Percentiles rank a stretch among this genome's conserved stretches.
phyloP scores from a whole-genome alignment of 2,329 filamentous ascomycete species.

The Fusarium paranaense region DNA sequence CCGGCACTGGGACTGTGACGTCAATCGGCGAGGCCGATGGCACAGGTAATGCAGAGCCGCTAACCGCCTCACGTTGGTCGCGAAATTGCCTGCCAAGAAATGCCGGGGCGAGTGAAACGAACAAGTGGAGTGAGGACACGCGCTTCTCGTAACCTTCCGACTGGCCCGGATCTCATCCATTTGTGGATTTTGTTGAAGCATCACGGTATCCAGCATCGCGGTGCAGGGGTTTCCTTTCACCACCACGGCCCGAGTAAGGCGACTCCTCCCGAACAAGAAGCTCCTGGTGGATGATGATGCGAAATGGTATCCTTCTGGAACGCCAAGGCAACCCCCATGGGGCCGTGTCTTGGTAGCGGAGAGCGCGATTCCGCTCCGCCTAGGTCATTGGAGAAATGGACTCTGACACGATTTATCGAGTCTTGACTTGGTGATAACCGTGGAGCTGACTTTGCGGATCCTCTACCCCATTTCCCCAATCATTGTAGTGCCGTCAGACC shows the following conservation, averaged over 20 bases:
- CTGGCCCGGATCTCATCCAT: slow-evolving; percentile 19
- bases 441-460: slow-evolving; percentile 7
- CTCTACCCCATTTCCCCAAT: slow-evolving; percentile 1
- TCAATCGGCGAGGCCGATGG: slow-evolving; percentile 30
- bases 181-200: not conserved
- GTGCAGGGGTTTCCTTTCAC: not conserved
- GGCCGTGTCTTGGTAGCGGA: not conserved
- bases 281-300: not conserved
- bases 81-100: not conserved
- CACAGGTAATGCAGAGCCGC: slow-evolving; percentile 14
- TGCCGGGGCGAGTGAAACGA: not conserved
- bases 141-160: slow-evolving; percentile 10
- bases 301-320: slow-evolving; percentile 8
- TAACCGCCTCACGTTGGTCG: not conserved
- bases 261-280: not conserved
- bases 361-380: slow-evolving; percentile 1
- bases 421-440: slow-evolving; percentile 21
- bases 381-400: not conserved
- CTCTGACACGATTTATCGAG: slow-evolving; percentile 9
- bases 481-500: not conserved
- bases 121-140: slow-evolving; percentile 8
- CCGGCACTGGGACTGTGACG: slow-evolving; percentile 13
- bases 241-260: slow-evolving; percentile 8
- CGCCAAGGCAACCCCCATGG: slow-evolving; percentile 27
- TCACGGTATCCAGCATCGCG: not conserved